These are phyloP conservation scores for Zasmidium cellare DNA, from an alignment of 2,329 filamentous ascomycete species.

Conservation along the genomic window DNA sequence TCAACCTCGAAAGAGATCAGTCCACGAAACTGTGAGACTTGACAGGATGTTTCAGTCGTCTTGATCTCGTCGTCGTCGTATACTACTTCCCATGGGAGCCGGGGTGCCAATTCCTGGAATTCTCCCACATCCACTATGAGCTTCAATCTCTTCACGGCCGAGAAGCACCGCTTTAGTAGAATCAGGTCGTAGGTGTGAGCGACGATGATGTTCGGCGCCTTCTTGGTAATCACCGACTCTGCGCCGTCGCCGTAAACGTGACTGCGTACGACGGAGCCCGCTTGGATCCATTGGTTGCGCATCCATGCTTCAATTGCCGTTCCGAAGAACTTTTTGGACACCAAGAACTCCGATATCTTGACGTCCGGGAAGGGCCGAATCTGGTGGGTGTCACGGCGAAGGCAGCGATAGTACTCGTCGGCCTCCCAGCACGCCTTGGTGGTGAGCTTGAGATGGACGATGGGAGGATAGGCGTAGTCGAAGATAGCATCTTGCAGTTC, in stretches of 20 bases:
- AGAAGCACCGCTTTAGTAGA: too few species aligned
- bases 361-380: neutral
- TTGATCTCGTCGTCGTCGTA: neutral
- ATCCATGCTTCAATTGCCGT: slow-evolving; percentile 1
- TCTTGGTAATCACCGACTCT: too few species aligned
- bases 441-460: neutral
- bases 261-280: too few species aligned
- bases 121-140: too few species aligned
- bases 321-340: slow-evolving; percentile 6
- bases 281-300: neutral
- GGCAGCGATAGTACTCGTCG: neutral
- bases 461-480: slow-evolving; percentile 1
- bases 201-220: too few species aligned
- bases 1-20: neutral
- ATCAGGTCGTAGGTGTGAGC: too few species aligned
- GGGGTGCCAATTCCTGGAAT: neutral
- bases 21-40: neutral
- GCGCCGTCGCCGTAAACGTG: too few species aligned
- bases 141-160: too few species aligned
- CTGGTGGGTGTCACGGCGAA: neutral
- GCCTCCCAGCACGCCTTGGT: neutral
- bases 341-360: slow-evolving; percentile 5
- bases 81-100: neutral
- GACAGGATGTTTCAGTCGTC: neutral
- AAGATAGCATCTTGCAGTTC: slow-evolving; percentile 11